phyloP scores from a whole-genome alignment of 2,329 filamentous ascomycete genomes.

The Fusarium luffae region DNA sequence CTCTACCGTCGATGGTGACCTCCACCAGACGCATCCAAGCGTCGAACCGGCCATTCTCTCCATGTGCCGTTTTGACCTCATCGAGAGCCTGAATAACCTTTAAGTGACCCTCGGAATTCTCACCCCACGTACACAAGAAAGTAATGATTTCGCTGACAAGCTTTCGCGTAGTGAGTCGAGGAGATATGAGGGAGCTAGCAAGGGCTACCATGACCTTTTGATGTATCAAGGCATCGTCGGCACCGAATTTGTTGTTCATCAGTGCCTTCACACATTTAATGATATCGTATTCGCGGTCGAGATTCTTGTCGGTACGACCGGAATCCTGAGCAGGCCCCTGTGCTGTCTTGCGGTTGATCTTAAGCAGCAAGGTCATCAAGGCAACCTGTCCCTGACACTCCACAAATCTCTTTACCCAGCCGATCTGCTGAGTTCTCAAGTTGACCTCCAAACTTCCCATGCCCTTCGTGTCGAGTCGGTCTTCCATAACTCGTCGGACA shows the following conservation, averaged over 20 bases:
- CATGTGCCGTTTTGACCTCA: conserved; percentile 85
- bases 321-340: conserved; percentile 74
- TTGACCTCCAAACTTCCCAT: conserved; percentile 94
- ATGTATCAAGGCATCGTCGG: conserved; percentile 91
- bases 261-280: conserved; percentile 96
- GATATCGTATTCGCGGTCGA: conserved; percentile 95
- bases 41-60: conserved; percentile 95
- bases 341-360: conserved; percentile 89
- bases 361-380: conserved; percentile 90
- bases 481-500: conserved; percentile 95
- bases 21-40: conserved; percentile 99
- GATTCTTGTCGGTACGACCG: conserved; percentile 75
- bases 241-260: conserved; percentile 99
- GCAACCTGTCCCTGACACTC: conserved; percentile 98
- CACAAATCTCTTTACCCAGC: conserved; percentile 96
- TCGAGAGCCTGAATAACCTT: conserved; percentile 96
- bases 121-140: conserved; percentile 94
- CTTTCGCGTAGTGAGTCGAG: conserved; percentile 90
- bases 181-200: conserved; percentile 86
- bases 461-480: conserved; percentile 90
- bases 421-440: conserved; percentile 93
- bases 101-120: conserved; percentile 83
- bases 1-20: conserved; percentile 94
- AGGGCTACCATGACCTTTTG: conserved; percentile 91
- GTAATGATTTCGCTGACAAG: conserved; percentile 96